These are phyloP conservation scores for Arachnomyces sp. DNA, from an alignment of 2,329 filamentous ascomycete species.

Conservation along the genomic window DNA sequence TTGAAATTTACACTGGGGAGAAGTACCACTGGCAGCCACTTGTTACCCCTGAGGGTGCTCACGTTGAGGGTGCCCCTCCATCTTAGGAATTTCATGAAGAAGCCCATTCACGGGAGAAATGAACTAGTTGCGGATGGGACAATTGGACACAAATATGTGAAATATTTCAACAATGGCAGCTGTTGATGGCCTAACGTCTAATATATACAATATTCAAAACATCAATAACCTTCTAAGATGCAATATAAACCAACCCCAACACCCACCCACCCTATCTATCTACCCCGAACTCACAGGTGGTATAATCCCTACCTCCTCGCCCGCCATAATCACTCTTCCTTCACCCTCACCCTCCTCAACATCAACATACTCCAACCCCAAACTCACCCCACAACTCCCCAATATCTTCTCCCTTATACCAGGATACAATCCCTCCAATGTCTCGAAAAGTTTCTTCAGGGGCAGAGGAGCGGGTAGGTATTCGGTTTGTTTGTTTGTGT, in stretches of 20 bases:
- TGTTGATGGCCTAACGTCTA: no score
- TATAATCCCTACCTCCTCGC: constrained; percentile 39
- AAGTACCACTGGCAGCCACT: constrained; percentile 45
- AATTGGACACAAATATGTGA: no score
- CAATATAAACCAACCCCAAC: background rate
- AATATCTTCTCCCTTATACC: constrained; percentile 34
- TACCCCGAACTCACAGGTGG: constrained; percentile 41
- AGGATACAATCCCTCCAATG: constrained; percentile 33
- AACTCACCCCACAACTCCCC: constrained; percentile 32
- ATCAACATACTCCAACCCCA: constrained; percentile 39
- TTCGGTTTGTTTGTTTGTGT: constrained; percentile 33
- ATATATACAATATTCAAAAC: no score
- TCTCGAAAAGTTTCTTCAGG: constrained; percentile 27
- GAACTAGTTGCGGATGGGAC: no score
- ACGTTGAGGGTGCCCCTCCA: constrained; percentile 40
- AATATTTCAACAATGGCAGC: no score
- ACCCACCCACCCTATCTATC: background rate
- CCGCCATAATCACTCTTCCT: constrained; percentile 18
- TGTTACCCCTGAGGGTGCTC: constrained; percentile 32
- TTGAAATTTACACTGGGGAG: constrained; percentile 49
- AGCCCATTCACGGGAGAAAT: no score
- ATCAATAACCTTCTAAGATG: no score
- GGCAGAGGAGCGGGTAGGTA: constrained; percentile 33
- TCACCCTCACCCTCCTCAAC: constrained; percentile 17
- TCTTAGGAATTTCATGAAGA: no score